These are phyloP conservation scores for Sphaerobolus stellatus DNA, from an alignment of 1,284 basidiomycete genomes.

Conservation along the genomic window DNA sequence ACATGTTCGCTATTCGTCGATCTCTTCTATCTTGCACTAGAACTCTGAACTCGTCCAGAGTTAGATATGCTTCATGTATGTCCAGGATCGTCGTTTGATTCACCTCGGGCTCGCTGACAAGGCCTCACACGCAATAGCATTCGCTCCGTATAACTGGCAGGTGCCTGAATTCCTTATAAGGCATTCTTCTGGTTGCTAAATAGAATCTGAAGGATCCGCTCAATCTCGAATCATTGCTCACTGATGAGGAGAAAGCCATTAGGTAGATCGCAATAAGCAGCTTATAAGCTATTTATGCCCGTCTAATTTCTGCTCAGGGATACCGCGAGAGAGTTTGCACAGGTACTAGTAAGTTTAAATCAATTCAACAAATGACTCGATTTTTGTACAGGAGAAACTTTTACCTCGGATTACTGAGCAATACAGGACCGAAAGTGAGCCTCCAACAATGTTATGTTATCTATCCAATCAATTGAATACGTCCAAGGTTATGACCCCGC, in stretches of 20 bases:
- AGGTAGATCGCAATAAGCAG: slow-evolving; percentile 49
- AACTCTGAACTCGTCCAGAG: no score
- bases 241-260: slow-evolving; percentile 89
- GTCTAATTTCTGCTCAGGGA: slow-evolving; percentile 49
- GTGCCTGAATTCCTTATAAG: slow-evolving; percentile 33
- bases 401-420: slow-evolving; percentile 83
- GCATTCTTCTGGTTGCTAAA: background rate
- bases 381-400: slow-evolving; percentile 63
- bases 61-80: no score
- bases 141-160: slow-evolving; percentile 69
- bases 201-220: slow-evolving; percentile 64
- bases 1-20: no score
- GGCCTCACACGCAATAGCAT: slow-evolving; percentile 18
- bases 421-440: slow-evolving; percentile 82
- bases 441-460: background rate
- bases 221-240: slow-evolving; percentile 72
- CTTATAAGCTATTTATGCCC: slow-evolving; percentile 4
- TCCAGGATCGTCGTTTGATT: no score
- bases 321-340: slow-evolving; percentile 82
- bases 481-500: slow-evolving; percentile 71
- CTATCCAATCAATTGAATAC: no score
- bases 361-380: background rate
- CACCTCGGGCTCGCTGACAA: no score
- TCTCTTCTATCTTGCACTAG: no score
- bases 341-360: slow-evolving; percentile 41